Base-by-base conservation (phyloP, 208 protist genomes). In the Porcisia deanei region DNA sequence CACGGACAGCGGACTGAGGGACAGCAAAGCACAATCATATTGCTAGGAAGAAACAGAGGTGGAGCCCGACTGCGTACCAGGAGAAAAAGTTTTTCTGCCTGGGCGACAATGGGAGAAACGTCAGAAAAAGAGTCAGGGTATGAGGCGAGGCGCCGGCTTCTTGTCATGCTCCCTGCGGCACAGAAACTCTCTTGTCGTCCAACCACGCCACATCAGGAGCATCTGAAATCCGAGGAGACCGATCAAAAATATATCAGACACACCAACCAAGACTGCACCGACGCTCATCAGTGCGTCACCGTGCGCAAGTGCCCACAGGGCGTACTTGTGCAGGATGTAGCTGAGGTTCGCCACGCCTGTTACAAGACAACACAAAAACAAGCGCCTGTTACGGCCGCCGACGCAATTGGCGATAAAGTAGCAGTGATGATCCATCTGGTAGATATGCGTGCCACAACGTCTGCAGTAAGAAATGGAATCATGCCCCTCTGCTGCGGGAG, bases 331-430 rank as follows among this genome's bases (percentile, higher is more conserved):
- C 45, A 91, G 73, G 10, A 94, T 57, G 61, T 87, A 87, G 20
- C 79, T 68, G 76, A 91, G 76, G 70, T 94, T 91, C 41, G 75
- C 52, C 16, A 87, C 72, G 54, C 82, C 82, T 3, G 75, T 22
- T n/a, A 70, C 14, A 7, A 93, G 65, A 53, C 81, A 85, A 4
- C 53, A 64, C 39, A 94, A 22, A 55, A 92, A 92, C 8, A 76
- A 30, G n/a, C 39, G 58, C 43, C 77, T 52, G 69, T 88, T 92
- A 43, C 70, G 67, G 0, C 34, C 52, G 54, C 88, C 87, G 43
- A 91, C 81, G 63, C 88, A 92, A 74, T 94, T 94, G 74, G 77
- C 65, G n/a, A 92, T 88, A 18, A 91, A 64, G 54, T 90, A 91
- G 71, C 88, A 91, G 69, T 92, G 88, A 72, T 92, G 88, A 61